Conservation (phyloP, 768 basidiomycete species). For the Lactifluus pinguis region DNA sequence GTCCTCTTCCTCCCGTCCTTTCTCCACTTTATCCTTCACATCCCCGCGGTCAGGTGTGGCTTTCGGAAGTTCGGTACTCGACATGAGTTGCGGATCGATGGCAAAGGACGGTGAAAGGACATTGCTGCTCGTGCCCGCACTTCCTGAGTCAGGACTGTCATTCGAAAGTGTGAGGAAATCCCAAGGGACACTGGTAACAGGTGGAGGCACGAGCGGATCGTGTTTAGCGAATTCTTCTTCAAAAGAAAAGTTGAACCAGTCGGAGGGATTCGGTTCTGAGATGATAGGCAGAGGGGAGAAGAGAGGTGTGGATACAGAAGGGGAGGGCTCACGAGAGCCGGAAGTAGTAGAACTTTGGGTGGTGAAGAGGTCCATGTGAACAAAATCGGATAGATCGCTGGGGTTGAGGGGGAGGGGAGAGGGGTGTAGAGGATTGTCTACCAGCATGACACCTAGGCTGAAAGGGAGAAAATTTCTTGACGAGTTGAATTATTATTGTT, state of each 20-base stretch:
- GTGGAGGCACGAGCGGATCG: slow-evolving; percentile 23
- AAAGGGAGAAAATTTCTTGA: not conserved
- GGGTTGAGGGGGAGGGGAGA: slow-evolving; percentile 3
- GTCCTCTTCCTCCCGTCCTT: slow-evolving; percentile 29
- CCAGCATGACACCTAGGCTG: slow-evolving; percentile 4
- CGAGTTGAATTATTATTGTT: not conserved
- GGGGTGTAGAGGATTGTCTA: slow-evolving; percentile 9
- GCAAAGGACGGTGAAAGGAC: slow-evolving; percentile 29
- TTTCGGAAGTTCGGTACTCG: slow-evolving; percentile 43
- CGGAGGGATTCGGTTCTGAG: slow-evolving; percentile 11
- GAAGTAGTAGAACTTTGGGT: slow-evolving; percentile 10
- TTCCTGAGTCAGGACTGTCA: slow-evolving; percentile 21
- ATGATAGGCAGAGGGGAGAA: slow-evolving; percentile 17
- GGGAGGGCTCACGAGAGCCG: slow-evolving; percentile 18
- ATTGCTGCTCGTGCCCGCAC: slow-evolving; percentile 2
- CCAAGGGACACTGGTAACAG: slow-evolving; percentile 25
- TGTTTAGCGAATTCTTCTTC: slow-evolving; percentile 27
- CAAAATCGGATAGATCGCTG: slow-evolving; percentile 18
- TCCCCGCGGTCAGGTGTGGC: slow-evolving; percentile 32
- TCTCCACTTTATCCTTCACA: slow-evolving; percentile 28
- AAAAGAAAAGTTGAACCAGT: slow-evolving; percentile 24
- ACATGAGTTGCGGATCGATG: slow-evolving; percentile 75
- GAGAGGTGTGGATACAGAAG: slow-evolving; percentile 11
- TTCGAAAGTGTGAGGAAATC: slow-evolving; percentile 34
- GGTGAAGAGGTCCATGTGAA: slow-evolving; percentile 18